Evolutionary conservation across 306 rosid genomes (phyloP), one percentile per base, ranked within the genome.

Genomic region (Rosa chinensis): DNA sequence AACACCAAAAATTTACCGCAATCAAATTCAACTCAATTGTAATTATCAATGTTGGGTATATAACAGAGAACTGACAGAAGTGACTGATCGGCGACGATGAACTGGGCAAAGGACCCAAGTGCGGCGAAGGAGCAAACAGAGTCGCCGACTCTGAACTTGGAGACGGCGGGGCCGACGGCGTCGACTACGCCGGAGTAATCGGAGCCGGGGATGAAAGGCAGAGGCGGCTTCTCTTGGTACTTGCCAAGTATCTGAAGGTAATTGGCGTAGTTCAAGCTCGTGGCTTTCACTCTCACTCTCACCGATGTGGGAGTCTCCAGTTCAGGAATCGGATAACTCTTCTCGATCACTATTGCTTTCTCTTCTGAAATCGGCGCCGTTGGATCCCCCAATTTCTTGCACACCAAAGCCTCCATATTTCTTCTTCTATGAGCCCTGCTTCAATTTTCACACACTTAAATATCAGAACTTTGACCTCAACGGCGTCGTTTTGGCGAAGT

Each of bases 191-290:
- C 98, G 8, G 99, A 92, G 78, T 80, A 95, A 82, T 95, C 98
- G 67, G 97, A 92, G 55, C 97, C 96, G 0, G 98, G 94, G 53
- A 95, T 85, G 76, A 95, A 95, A 9, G 98, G 99, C 16, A 95
- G 77, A 11, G 90, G 45, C 17, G 84, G 64, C 78, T 90, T 92
- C 85, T 95, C 97, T 71, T 95, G 97, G 81, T 91, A 95, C 81
- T 82, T 84, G 0, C 98, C 99, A 17, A 85, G 74, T 49, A 95
- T 82, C 88, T 92, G 98, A 37, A 91, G 84, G 84, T 95, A 92
- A 82, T 95, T 95, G 23, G 96, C 98, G 66, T 81, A 95, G 87
- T 95, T 95, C 93, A 95, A 89, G 88, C 99, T 95, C 35, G 98
- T 89, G 35, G 97, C 97, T 89, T 85, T 92, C 74, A 95, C 78